Conservation (phyloP, 2,329 filamentous ascomycete genomes). For the Oidium heveae region DNA sequence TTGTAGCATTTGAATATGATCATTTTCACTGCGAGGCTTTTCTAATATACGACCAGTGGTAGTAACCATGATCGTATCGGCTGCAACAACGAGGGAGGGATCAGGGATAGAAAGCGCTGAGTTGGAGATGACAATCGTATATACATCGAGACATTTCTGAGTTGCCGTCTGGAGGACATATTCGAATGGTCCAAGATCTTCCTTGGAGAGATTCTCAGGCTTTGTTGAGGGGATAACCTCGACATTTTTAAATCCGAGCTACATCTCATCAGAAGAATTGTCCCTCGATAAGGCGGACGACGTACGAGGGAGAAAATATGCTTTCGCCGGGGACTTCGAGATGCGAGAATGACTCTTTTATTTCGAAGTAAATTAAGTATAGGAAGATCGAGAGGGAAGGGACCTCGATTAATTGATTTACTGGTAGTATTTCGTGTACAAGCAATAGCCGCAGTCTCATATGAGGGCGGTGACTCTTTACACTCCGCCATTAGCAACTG, state of each 20-base stretch:
- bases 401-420: conserved; percentile 16
- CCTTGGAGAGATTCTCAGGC: conserved; percentile 67
- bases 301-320: conserved; percentile 50
- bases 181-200: conserved; percentile 49
- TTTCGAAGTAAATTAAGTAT: conserved; percentile 51
- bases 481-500: background rate
- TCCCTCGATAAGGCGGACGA: background rate
- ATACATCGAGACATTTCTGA: conserved; percentile 55
- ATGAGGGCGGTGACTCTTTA: conserved; percentile 8
- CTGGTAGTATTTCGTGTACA: conserved; percentile 7
- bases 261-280: conserved; percentile 5
- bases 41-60: conserved; percentile 57
- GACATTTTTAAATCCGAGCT: conserved; percentile 59
- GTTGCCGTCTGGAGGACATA: conserved; percentile 76
- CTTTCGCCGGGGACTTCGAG: conserved; percentile 61
- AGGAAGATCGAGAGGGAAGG: conserved; percentile 52
- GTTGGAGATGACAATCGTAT: conserved; percentile 16
- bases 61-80: conserved; percentile 73
- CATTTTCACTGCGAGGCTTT: conserved; percentile 60
- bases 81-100: conserved; percentile 64
- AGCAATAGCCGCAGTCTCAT: conserved; percentile 8
- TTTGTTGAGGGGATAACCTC: conserved; percentile 66
- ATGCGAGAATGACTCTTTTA: conserved; percentile 72
- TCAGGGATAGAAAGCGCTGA: conserved; percentile 23
- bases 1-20: conserved; percentile 68